Percentiles rank a stretch among this genome's conserved stretches.
phyloP scores from a whole-genome alignment of 768 basidiomycete species.

The Boletus eberwhitei region DNA sequence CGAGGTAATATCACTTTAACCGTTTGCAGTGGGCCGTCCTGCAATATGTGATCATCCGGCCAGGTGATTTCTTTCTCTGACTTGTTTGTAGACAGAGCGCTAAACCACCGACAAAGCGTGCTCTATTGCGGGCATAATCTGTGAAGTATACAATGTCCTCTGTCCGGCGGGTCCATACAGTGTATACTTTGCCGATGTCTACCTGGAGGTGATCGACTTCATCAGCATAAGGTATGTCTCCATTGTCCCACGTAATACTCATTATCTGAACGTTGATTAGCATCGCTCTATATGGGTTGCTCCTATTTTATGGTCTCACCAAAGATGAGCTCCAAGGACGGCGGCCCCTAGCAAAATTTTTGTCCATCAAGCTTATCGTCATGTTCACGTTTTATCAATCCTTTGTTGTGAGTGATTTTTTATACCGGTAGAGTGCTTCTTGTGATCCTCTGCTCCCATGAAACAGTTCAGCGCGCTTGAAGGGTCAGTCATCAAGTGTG shows the following conservation, averaged over 20 bases:
- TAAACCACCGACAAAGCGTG: conserved; percentile 13
- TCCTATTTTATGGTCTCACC: conserved; percentile 80
- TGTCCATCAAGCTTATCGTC: conserved; percentile 83
- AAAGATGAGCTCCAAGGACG: conserved; percentile 74
- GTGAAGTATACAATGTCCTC: conserved; percentile 63
- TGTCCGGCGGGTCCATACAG: conserved; percentile 64
- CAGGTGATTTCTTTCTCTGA: conserved; percentile 30
- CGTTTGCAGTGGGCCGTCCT: conserved; percentile 71
- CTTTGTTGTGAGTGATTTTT: conserved; percentile 55
- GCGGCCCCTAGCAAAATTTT: conserved; percentile 80
- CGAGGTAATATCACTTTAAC: neutral
- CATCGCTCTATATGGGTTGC: conserved; percentile 80
- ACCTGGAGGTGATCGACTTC: conserved; percentile 72
- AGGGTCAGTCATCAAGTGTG: conserved; percentile 66
- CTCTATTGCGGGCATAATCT: conserved; percentile 78
- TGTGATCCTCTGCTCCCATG: neutral
- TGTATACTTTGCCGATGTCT: conserved; percentile 60
- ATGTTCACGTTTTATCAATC: conserved; percentile 89
- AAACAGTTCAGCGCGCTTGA: conserved; percentile 63
- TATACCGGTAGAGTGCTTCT: neutral
- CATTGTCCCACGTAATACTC: neutral
- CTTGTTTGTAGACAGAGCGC: neutral
- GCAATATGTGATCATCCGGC: conserved; percentile 81
- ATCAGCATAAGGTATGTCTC: conserved; percentile 68
- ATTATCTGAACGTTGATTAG: conserved; percentile 33